These are phyloP conservation scores for Sporodiniella umbellata DNA, from an alignment of 371 early-diverging fungal species.

Conservation along the genomic window DNA sequence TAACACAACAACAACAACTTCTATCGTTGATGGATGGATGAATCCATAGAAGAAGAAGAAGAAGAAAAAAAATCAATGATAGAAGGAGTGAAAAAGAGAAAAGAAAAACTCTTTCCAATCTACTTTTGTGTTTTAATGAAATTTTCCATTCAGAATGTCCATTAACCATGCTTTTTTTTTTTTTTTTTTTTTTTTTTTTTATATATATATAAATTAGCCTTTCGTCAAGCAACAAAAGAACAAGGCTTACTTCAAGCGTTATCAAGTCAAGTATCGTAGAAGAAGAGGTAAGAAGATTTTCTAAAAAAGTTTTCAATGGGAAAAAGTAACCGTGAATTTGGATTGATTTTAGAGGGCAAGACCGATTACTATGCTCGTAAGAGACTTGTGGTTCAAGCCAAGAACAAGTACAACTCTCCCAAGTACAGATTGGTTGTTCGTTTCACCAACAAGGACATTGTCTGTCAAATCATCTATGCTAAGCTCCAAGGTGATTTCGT, in stretches of 20 bases:
- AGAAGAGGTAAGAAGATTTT: conserved; percentile 88
- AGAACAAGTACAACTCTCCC: conserved; percentile 99
- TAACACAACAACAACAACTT: background rate
- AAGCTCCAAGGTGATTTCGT: conserved; percentile 99
- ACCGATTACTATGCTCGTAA: conserved; percentile 99
- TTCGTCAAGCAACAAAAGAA: conserved; percentile 81
- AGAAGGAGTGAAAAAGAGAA: too few species aligned
- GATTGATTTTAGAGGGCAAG: conserved; percentile 85
- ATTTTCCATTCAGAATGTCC: too few species aligned
- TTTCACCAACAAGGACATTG: conserved; percentile 99
- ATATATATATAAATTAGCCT: too few species aligned
- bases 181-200: too few species aligned
- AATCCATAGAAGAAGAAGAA: conserved; percentile 3
- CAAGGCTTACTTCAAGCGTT: conserved; percentile 97
- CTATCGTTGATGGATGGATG: conserved; percentile 6
- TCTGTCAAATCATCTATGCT: conserved; percentile 98
- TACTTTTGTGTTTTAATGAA: too few species aligned
- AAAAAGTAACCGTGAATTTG: too few species aligned
- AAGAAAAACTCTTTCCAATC: too few species aligned
- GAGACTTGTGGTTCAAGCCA: conserved; percentile 98
- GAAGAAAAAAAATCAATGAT: too few species aligned
- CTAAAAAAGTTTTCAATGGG: too few species aligned
- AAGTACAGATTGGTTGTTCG: conserved; percentile 99
- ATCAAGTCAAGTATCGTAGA: conserved; percentile 95
- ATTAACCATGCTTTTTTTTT: too few species aligned